Base-by-base conservation (phyloP, 495 filamentous ascomycete species). In the Rostrohypoxylon terebratum region DNA sequence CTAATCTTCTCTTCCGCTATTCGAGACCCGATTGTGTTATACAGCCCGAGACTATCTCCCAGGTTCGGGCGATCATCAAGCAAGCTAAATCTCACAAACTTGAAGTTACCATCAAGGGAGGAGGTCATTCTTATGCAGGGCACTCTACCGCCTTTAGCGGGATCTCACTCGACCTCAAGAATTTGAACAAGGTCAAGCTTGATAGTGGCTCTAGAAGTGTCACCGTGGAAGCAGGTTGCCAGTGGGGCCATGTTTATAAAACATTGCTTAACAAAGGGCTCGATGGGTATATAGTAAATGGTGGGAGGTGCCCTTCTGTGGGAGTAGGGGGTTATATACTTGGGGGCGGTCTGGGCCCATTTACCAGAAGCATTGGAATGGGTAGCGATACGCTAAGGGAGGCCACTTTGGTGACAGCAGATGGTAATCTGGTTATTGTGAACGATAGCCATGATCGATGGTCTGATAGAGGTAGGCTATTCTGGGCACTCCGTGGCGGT, bases 271-370 rank as follows among this genome's bases (percentile, higher is more conserved):
- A 69, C 47, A 58, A 36, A 3, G 21, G 58, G 4, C 71, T 64
- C 11, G 34, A 77, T 16, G 75, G 75, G 0, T 59, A 11, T 7
- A 59, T 77, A 14, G 72, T 77, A 16, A 77, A 71, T 25, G 75
- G 75, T 38, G 75, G 75, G 9, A 66, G 75, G 3, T 77, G 75
- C 28, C 75, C 75, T n/a, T 71, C 51, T 42, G 71, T 77, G 0
- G 75, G 75, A 9, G 75, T 77, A 18, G 68, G 75, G 42, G 75
- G 75, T 0, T 77, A 77, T 33, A 64, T 76, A 36, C 50, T 77
- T 2, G 75, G 74, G 7, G 71, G 71, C 34, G 69, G 71, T 16
- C 36, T 77, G 4, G 69, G 70, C 33, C 69, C 64, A 1, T 77
- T 77, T 13, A 77, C 59, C 16, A 25, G 69, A 51, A 71, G 70